Base-by-base conservation (phyloP, 805 yeast species). In the Nadsonia fulvescens region DNA sequence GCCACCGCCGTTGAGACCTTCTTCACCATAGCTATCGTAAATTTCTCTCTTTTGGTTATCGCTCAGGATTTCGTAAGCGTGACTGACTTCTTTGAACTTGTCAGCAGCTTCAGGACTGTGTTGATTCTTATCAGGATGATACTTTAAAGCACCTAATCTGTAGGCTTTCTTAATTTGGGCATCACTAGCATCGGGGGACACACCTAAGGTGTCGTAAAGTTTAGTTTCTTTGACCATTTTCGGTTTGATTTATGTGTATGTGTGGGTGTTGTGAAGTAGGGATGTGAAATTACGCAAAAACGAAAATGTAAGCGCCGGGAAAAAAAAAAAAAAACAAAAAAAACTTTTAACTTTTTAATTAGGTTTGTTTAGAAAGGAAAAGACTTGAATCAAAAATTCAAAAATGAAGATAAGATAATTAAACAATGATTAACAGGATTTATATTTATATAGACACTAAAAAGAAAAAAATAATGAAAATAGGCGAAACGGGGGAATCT, bases 21-120 rank as follows among this genome's bases (percentile, higher is more conserved):
- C 95, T 49, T 73, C 75, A 52, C 99, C 99, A 46, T 67, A 81
- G 37, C 66, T 70, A 54, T 89, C 96, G 48, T 86, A 86, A 3
- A 74, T 41, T 18, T 73, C 78, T 59, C 96, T 77, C 61, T 83
- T 89, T 47, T 83, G 76, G 10, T 73, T 58, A 46, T 83, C 95
- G 8, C 79, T 65, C 36, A 86, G 61, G n/a, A 81, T 60, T 53
- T 86, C 96, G 49, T 86, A 69, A 10, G 95, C 95, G 32, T 66
- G 66, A 11, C 91, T 70, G 41, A 81, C 64, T 51, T 82, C 95
- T 56, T 86, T 89, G 55, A 86, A 86, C 57, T 81, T 86, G 47
- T 86, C 96, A 28, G 93, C 89, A 15, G 93, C 95, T 51, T 83
- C 96, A 11, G 43, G 50, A 20, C 46, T 41, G 63, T 47, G 50